Conservation (phyloP, 2,329 filamentous ascomycete genomes). For the Sarocladium oryzae region DNA sequence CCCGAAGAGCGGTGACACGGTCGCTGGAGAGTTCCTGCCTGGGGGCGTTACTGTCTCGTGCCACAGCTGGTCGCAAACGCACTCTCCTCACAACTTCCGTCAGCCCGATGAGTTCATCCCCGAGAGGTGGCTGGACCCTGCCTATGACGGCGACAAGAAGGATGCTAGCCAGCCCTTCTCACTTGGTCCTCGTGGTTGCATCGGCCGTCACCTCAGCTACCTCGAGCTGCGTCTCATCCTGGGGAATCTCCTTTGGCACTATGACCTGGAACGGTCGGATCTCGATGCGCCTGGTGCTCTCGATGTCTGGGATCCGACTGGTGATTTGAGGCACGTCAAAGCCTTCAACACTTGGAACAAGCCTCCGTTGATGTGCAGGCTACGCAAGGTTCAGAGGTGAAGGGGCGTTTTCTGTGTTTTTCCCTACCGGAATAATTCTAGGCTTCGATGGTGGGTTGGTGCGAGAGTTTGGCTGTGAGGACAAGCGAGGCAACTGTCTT, state of each 20-base stretch:
- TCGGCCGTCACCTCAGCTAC: slow-evolving; percentile 44
- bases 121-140: slow-evolving; percentile 38
- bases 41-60: slow-evolving; percentile 33
- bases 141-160: slow-evolving; percentile 33
- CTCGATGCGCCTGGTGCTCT: slow-evolving; percentile 15
- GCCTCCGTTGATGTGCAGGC: slow-evolving; percentile 19
- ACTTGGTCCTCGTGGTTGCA: slow-evolving; percentile 41
- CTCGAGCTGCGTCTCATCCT: slow-evolving; percentile 44
- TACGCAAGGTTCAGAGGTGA: slow-evolving; percentile 11
- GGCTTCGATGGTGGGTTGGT: too few relatives aligned
- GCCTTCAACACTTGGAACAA: slow-evolving; percentile 23
- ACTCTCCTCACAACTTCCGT: slow-evolving; percentile 36
- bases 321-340: slow-evolving; percentile 19
- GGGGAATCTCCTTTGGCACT: slow-evolving; percentile 40
- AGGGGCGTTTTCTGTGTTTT: not conserved
- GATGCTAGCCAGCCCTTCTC: slow-evolving; percentile 41
- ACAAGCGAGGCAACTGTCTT: too few relatives aligned
- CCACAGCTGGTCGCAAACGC: slow-evolving; percentile 31
- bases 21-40: slow-evolving; percentile 22
- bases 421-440: too few relatives aligned
- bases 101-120: slow-evolving; percentile 37
- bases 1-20: slow-evolving; percentile 22
- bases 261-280: slow-evolving; percentile 34
- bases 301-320: slow-evolving; percentile 20
- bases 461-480: too few relatives aligned